Percentiles rank a stretch among this genome's conserved stretches.
Evolutionary conservation across 371 early-diverging fungal species (phyloP).

Genomic region (Mucor lusitanicus): DNA sequence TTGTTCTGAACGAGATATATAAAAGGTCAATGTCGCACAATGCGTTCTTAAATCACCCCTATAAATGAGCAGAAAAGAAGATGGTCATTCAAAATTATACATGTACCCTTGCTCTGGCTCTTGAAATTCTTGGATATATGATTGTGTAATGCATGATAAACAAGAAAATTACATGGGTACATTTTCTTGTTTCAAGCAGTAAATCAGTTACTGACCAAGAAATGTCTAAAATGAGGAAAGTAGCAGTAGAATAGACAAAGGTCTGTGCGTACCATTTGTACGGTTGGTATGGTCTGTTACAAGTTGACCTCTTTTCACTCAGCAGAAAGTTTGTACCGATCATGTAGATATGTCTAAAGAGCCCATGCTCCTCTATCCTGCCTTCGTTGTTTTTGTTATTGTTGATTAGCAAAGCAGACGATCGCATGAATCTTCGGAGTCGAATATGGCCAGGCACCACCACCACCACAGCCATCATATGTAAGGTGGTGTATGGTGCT

Average conservation of each 20-base stretch:
- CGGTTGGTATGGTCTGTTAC: not conserved
- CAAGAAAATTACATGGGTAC: not conserved
- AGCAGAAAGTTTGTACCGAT: slow-evolving; percentile 4
- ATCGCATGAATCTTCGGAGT: not conserved
- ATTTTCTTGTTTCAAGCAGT: not conserved
- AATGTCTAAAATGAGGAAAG: not conserved
- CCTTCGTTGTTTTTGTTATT: not conserved
- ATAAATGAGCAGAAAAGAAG: not conserved
- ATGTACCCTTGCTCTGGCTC: not conserved
- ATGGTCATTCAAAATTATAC: not conserved
- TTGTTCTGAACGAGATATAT: not conserved
- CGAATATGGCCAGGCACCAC: too few relatives aligned
- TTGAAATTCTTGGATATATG: not conserved
- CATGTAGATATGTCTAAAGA: not conserved
- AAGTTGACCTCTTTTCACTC: not conserved
- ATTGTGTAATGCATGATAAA: not conserved
- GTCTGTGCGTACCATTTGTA: slow-evolving; percentile 10
- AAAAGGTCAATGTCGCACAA: not conserved
- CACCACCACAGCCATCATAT: too few relatives aligned
- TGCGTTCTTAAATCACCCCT: not conserved
- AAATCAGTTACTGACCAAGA: too few relatives aligned
- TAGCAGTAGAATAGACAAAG: not conserved
- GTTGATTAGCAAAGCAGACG: not conserved
- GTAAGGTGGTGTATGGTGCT: too few relatives aligned
- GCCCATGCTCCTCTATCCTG: slow-evolving; percentile 4